phyloP scores from a whole-genome alignment of 1,139 yeast genomes.

The Lodderomyces margitis region DNA sequence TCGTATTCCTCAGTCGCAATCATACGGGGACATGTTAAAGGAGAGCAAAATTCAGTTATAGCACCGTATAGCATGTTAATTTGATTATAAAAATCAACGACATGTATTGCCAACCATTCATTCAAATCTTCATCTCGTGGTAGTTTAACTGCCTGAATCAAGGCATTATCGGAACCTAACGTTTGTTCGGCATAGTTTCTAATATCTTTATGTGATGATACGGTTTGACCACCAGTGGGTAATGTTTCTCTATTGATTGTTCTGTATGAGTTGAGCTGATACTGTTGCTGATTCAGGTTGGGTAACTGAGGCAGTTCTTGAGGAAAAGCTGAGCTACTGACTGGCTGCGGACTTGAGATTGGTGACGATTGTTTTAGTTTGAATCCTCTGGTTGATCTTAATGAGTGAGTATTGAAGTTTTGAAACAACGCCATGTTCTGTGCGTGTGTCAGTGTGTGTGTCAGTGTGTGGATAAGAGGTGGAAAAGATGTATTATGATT shows the following conservation, averaged over 20 bases:
- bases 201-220: slow-evolving; percentile 65
- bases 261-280: slow-evolving; percentile 25
- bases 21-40: slow-evolving; percentile 90
- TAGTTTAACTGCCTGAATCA: slow-evolving; percentile 87
- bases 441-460: background rate
- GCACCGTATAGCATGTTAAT: slow-evolving; percentile 96
- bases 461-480: background rate
- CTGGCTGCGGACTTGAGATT: slow-evolving; percentile 42
- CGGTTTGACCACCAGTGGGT: slow-evolving; percentile 31
- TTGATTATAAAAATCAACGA: slow-evolving; percentile 88
- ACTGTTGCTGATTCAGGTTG: slow-evolving; percentile 23
- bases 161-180: slow-evolving; percentile 84
- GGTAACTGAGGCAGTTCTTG: slow-evolving; percentile 12
- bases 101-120: slow-evolving; percentile 97
- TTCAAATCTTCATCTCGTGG: slow-evolving; percentile 91
- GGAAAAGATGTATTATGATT: background rate
- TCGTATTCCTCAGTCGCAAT: slow-evolving; percentile 96
- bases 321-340: slow-evolving; percentile 20
- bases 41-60: slow-evolving; percentile 94
- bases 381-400: slow-evolving; percentile 55
- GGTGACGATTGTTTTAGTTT: slow-evolving; percentile 44
- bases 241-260: slow-evolving; percentile 29
- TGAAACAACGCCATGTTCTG: slow-evolving; percentile 51
- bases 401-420: slow-evolving; percentile 55
- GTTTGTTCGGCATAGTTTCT: slow-evolving; percentile 92